Percentiles rank a stretch among this genome's conserved stretches.
phyloP scores from a whole-genome alignment of 2,329 filamentous ascomycete genomes.

The Xylaria digitata region DNA sequence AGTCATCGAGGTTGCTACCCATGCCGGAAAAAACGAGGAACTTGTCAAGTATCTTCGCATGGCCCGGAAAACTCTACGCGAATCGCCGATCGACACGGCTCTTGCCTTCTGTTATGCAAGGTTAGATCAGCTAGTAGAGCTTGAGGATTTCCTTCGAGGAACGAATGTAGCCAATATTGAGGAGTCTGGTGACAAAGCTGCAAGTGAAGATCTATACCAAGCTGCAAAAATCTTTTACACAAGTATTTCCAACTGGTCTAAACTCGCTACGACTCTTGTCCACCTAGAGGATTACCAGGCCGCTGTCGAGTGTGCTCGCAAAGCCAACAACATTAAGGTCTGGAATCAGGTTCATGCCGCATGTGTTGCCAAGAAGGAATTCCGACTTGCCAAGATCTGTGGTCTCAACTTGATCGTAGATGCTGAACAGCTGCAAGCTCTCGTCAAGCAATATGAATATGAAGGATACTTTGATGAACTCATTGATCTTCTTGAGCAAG shows the following conservation, averaged over 20 bases:
- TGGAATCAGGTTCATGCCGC: conserved; percentile 99
- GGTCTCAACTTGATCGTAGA: conserved; percentile 98
- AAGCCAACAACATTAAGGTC: conserved; percentile 99
- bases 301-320: conserved; percentile 95
- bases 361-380: conserved; percentile 97
- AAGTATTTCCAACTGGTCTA: conserved; percentile 99
- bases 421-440: conserved; percentile 90
- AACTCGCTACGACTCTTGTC: conserved; percentile 97
- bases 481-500: conserved; percentile 92
- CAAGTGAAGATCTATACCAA: conserved; percentile 91
- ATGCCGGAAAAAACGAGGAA: conserved; percentile 97
- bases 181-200: conserved; percentile 97
- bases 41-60: conserved; percentile 96
- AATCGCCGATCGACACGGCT: conserved; percentile 91
- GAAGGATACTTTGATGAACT: conserved; percentile 99
- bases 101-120: conserved; percentile 94
- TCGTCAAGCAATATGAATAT: conserved; percentile 96
- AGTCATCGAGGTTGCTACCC: conserved; percentile 94
- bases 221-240: conserved; percentile 99
- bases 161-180: conserved; percentile 97
- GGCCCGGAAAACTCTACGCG: conserved; percentile 95
- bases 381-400: conserved; percentile 97
- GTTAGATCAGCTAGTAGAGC: conserved; percentile 88
- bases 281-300: conserved; percentile 97
- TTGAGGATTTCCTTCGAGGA: conserved; percentile 93